Base-by-base conservation (phyloP, 495 filamentous ascomycete genomes). In the Talaromyces thailandensis region DNA sequence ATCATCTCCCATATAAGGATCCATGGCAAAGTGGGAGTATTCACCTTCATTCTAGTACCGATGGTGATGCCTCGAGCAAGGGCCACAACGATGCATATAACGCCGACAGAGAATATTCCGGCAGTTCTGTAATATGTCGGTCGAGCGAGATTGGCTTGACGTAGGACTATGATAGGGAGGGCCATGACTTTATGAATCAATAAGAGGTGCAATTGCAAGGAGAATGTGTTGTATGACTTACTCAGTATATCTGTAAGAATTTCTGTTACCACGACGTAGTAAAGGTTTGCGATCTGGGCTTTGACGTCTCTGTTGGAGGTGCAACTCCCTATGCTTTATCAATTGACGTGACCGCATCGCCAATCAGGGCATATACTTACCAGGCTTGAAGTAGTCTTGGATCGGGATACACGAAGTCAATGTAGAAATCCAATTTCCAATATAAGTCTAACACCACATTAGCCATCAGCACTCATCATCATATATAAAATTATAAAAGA, bases 11-110 rank as follows among this genome's bases (percentile, higher is more conserved):
- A 71, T 8, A 71, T 40, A 7, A 68, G 68, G 26, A 71, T 56
- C 69, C 69, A 71, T 14, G 69, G 62, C 7, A 60, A 61, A 9
- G 66, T 62, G 14, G 63, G 59, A 1, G 64, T 65, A 12, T 51
- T 59, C 6, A 64, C 63, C 18, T 61, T 50, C n/a, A 40, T 31
- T n/a, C 43, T 57, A 2, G 62, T 45, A 6, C 72, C 69, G 12
- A 74, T 66, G 18, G 72, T 62, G 25, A 76, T 65, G n/a, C 74
- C 79, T 18, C 81, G 78, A 64, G 82, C 75, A 62, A 77, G 72
- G 51, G 81, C 71, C 32, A 82, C 76, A 25, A 74, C 62, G 45
- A 84, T 81, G 70, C 81, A 81, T 63, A 83, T 64, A 58, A 81
- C 73, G 58, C 79, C 73, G 9, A 82, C 69, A 56, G 75, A 76